Evolutionary conservation across 1,284 basidiomycete species (phyloP).

Genomic region (Pulchroboletus neoregius): DNA sequence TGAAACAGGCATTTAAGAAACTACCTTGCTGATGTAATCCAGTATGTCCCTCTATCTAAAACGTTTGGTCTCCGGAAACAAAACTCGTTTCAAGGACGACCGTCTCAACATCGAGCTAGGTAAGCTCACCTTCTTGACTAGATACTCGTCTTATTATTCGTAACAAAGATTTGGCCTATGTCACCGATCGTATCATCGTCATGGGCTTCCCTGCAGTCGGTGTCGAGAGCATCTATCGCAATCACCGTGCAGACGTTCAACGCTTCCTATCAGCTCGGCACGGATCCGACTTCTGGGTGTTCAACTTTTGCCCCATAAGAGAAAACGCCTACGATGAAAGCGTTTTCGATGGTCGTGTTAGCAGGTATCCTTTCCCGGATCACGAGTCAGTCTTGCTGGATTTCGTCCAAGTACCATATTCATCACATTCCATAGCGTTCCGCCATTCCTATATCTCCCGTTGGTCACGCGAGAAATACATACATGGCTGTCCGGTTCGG

Average conservation of each 20-base stretch:
- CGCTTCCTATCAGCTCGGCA: constrained; percentile 75
- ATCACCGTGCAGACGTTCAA: constrained; percentile 73
- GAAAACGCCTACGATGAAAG: constrained; percentile 66
- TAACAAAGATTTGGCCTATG: constrained; percentile 68
- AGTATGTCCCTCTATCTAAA: constrained; percentile 55
- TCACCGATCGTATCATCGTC: constrained; percentile 79
- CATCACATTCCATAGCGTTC: constrained; percentile 47
- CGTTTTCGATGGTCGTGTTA: constrained; percentile 69
- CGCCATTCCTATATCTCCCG: constrained; percentile 77
- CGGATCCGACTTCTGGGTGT: constrained; percentile 76
- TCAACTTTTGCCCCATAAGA: constrained; percentile 81
- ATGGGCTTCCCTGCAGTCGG: constrained; percentile 89
- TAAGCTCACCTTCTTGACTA: constrained; percentile 19
- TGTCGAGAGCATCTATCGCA: constrained; percentile 78
- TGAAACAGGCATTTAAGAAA: constrained; percentile 2
- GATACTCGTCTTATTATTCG: background rate
- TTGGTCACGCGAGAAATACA: constrained; percentile 76
- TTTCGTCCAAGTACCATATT: background rate
- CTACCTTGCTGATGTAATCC: constrained; percentile 24
- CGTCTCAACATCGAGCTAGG: constrained; percentile 67
- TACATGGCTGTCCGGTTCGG: constrained; percentile 69
- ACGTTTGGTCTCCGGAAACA: constrained; percentile 70
- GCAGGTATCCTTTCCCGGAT: constrained; percentile 85
- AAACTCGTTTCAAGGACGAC: constrained; percentile 73
- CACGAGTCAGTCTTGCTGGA: constrained; percentile 59